phyloP scores from a whole-genome alignment of 495 filamentous ascomycete genomes.

The Neurospora sp. region DNA sequence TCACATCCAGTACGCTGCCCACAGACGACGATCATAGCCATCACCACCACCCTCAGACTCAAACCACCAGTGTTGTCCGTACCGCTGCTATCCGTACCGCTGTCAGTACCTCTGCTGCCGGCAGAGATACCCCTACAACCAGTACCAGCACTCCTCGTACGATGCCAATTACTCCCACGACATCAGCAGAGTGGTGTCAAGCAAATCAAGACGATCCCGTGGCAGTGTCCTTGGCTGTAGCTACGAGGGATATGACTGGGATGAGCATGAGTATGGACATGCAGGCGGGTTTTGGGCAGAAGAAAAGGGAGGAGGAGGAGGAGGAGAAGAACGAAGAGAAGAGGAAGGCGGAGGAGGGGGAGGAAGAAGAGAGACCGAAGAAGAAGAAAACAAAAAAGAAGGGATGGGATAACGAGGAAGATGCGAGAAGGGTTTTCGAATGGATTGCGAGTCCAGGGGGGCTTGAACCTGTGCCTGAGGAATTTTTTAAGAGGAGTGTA shows the following conservation, averaged over 20 bases:
- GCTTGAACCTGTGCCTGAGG: background rate
- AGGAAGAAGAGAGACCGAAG: background rate
- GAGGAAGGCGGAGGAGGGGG: too few species aligned
- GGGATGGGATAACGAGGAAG: background rate
- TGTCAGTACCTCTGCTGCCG: too few species aligned
- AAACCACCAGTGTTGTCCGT: background rate
- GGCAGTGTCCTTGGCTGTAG: background rate
- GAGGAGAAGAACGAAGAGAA: background rate
- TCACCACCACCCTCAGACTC: background rate
- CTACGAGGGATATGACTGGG: background rate
- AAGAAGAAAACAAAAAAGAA: background rate
- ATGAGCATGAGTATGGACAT: background rate
- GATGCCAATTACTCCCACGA: background rate
- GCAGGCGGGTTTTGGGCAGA: background rate
- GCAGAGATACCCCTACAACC: too few species aligned
- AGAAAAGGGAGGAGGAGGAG: background rate
- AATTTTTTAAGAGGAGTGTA: background rate
- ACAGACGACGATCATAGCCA: background rate
- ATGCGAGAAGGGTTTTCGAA: background rate
- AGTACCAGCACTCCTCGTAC: background rate
- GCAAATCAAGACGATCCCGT: background rate
- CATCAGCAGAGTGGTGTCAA: background rate
- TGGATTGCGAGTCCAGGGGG: background rate
- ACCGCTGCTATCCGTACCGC: background rate
- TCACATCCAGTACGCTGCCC: background rate